phyloP scores from a whole-genome alignment of 495 filamentous ascomycete genomes.

The Penicillium atrosanguineum region DNA sequence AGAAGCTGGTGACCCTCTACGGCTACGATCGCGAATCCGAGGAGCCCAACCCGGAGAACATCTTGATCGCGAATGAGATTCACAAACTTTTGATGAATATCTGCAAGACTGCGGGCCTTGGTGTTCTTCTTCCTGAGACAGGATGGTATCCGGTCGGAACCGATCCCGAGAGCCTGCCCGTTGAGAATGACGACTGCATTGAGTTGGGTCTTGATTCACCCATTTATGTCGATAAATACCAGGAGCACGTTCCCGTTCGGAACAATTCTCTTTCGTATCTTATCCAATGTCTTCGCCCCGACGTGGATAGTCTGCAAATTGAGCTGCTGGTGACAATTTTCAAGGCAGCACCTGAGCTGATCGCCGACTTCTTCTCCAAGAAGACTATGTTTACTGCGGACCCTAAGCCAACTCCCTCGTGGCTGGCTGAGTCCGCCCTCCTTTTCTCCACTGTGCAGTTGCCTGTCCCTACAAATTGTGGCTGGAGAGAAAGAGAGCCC shows the following conservation, averaged over 20 bases:
- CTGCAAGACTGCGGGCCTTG: constrained; percentile 67
- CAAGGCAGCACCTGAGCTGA: constrained; percentile 73
- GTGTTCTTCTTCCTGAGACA: constrained; percentile 63
- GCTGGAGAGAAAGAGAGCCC: constrained; percentile 51
- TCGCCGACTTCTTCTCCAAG: constrained; percentile 78
- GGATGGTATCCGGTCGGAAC: constrained; percentile 73
- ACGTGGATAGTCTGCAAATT: constrained; percentile 74
- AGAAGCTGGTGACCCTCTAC: constrained; percentile 69
- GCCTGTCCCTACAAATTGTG: constrained; percentile 68
- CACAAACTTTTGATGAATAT: constrained; percentile 71
- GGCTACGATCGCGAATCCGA: constrained; percentile 51
- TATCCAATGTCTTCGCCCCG: constrained; percentile 75
- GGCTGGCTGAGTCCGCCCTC: constrained; percentile 90
- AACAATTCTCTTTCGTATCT: constrained; percentile 75
- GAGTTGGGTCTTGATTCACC: constrained; percentile 67
- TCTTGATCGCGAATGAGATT: constrained; percentile 54
- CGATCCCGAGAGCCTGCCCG: constrained; percentile 48
- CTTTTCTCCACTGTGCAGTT: constrained; percentile 75
- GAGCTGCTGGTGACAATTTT: constrained; percentile 80
- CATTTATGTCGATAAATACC: constrained; percentile 64
- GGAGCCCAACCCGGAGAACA: constrained; percentile 31
- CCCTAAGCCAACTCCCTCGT: constrained; percentile 85
- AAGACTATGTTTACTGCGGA: constrained; percentile 82
- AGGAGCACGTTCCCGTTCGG: constrained; percentile 63
- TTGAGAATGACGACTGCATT: constrained; percentile 49